Conservation (phyloP, 495 filamentous ascomycete species). For the Daldinia childiae region DNA sequence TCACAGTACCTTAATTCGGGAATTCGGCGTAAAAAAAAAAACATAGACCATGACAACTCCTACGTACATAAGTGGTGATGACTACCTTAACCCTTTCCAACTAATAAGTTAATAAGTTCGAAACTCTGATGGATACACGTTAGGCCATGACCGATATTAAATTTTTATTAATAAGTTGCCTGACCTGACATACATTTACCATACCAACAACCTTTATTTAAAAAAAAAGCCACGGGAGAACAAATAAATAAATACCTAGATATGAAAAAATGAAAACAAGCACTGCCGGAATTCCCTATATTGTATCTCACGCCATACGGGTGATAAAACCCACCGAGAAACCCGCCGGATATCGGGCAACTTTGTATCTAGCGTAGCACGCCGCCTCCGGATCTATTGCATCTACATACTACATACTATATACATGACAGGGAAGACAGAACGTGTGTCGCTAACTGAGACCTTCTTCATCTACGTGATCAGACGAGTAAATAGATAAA, state of each 20-base stretch:
- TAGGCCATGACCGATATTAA: not conserved
- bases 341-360: conserved; percentile 24
- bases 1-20: conserved; percentile 27
- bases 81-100: not conserved
- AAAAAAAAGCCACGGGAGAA: not conserved
- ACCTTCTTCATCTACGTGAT: conserved; percentile 9
- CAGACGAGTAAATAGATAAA: conserved; percentile 32
- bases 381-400: conserved; percentile 10
- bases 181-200: too few relatives aligned
- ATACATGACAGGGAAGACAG: too few relatives aligned
- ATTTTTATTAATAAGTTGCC: not conserved
- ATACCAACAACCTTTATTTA: too few relatives aligned
- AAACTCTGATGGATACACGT: conserved; percentile 1
- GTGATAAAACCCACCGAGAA: conserved; percentile 22
- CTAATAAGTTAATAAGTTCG: not conserved
- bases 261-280: not conserved
- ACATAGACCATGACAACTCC: not conserved
- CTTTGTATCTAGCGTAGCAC: conserved; percentile 23
- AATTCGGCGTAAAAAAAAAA: conserved; percentile 27
- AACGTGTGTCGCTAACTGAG: too few relatives aligned
- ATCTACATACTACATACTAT: not conserved
- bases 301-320: conserved; percentile 10
- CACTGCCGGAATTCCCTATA: not conserved
- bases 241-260: not conserved
- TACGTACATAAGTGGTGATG: not conserved